Percentiles rank a stretch among this genome's conserved stretches.
These are phyloP conservation scores for Geranium brycei DNA, from an alignment of 345 rosid genomes.

Conservation along the genomic window DNA sequence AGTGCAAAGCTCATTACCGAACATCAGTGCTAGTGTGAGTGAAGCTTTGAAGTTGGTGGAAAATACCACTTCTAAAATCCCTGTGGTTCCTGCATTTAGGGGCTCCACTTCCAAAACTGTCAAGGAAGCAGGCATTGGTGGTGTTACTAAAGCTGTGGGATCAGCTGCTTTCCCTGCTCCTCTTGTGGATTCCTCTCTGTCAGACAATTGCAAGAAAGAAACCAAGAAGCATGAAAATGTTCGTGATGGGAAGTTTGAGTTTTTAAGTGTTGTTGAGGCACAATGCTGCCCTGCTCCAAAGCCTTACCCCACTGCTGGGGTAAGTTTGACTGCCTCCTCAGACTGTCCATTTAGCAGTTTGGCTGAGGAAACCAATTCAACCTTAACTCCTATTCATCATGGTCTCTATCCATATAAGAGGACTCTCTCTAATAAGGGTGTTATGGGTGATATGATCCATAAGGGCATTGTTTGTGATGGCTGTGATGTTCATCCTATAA, in stretches of 20 bases:
- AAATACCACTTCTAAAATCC: conserved; percentile 13
- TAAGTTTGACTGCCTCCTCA: conserved; percentile 13
- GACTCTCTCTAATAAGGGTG: conserved; percentile 1
- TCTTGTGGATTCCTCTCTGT: too few relatives aligned
- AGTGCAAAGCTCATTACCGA: too few relatives aligned
- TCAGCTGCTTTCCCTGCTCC: too few relatives aligned
- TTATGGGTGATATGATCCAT: conserved; percentile 40
- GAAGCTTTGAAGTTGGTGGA: not conserved
- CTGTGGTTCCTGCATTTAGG: not conserved
- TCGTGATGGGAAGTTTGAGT: too few relatives aligned
- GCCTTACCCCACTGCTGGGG: conserved; percentile 9
- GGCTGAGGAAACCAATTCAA: conserved; percentile 14
- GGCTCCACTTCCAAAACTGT: conserved; percentile 1
- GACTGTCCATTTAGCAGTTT: conserved; percentile 54
- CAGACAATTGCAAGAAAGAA: too few relatives aligned
- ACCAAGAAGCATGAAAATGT: too few relatives aligned
- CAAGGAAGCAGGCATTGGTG: conserved; percentile 5
- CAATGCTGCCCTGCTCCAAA: too few relatives aligned
- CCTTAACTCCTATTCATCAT: conserved; percentile 1
- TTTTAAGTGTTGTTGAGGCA: too few relatives aligned
- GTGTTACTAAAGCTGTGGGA: conserved; percentile 3
- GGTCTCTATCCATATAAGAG: conserved; percentile 15
- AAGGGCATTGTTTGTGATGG: conserved; percentile 78
- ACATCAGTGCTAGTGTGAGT: too few relatives aligned
- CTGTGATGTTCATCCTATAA: conserved; percentile 81